phyloP scores from a whole-genome alignment of 2,329 filamentous ascomycete genomes.

The Emmonsia crescens region DNA sequence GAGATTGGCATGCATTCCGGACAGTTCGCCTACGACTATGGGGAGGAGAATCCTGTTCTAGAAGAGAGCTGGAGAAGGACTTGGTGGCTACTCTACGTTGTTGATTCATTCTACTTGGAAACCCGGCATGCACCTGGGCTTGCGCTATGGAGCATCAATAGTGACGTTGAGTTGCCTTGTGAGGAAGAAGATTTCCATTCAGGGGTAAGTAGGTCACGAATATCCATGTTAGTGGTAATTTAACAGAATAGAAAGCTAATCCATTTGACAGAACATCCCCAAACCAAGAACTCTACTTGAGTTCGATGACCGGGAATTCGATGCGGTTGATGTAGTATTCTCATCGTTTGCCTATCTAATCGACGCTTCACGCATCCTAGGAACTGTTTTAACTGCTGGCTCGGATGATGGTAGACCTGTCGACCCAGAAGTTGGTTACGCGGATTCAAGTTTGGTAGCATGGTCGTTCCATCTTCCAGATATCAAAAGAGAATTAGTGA shows the following conservation, averaged over 20 bases:
- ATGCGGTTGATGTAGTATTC: constrained; percentile 15
- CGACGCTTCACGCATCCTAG: constrained; percentile 18
- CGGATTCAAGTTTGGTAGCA: constrained; percentile 27
- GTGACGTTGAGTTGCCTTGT: constrained; percentile 23
- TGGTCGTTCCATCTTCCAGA: constrained; percentile 31
- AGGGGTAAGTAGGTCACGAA: constrained; percentile 16
- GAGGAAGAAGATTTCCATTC: constrained; percentile 22
- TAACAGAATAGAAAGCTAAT: not conserved
- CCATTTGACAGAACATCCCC: constrained; percentile 17
- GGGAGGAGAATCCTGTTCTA: constrained; percentile 34
- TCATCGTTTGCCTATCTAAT: constrained; percentile 28
- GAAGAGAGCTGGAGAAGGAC: constrained; percentile 38
- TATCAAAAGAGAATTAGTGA: constrained; percentile 26
- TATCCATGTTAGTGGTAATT: not conserved
- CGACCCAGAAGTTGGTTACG: constrained; percentile 17
- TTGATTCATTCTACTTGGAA: constrained; percentile 69
- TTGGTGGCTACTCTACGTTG: constrained; percentile 44
- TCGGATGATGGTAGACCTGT: constrained; percentile 14
- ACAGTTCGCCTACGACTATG: constrained; percentile 37
- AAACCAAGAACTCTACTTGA: constrained; percentile 21
- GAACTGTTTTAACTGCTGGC: constrained; percentile 16
- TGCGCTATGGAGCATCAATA: constrained; percentile 13
- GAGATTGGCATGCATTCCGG: constrained; percentile 17
- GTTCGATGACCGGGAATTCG: constrained; percentile 25
- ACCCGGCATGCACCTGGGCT: constrained; percentile 24